Percentiles rank a stretch among this genome's conserved stretches.
phyloP scores from a whole-genome alignment of 2,329 filamentous ascomycete genomes.

The Botrytis aclada region DNA sequence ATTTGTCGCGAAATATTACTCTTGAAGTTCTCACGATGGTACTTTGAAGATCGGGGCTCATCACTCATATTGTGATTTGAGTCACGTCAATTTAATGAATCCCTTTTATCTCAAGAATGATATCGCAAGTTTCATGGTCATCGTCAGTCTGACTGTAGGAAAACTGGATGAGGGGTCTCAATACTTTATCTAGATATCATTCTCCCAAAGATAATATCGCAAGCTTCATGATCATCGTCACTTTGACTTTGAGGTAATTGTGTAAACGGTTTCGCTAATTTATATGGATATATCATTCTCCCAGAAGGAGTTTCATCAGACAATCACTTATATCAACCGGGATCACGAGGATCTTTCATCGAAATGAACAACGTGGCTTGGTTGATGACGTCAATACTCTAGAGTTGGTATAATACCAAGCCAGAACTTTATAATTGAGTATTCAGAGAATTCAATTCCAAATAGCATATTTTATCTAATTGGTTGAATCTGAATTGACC shows the following conservation, averaged over 20 bases:
- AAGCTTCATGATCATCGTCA: background rate
- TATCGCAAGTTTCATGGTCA: background rate
- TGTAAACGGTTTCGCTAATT: background rate
- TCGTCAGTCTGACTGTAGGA: too few relatives aligned
- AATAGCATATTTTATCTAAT: background rate
- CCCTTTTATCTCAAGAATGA: background rate
- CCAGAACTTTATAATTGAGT: background rate
- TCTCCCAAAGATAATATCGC: background rate
- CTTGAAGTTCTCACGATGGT: background rate
- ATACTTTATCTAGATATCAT: too few relatives aligned
- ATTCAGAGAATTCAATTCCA: background rate
- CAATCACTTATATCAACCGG: background rate
- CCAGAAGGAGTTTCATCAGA: background rate
- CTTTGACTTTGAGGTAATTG: fast-evolving
- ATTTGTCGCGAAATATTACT: too few relatives aligned
- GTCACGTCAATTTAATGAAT: background rate
- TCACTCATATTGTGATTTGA: too few relatives aligned
- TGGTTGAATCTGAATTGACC: background rate
- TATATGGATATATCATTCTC: background rate
- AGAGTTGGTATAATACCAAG: background rate
- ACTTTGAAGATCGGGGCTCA: too few relatives aligned
- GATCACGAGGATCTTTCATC: background rate
- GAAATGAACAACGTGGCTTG: background rate
- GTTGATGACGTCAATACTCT: too few relatives aligned
- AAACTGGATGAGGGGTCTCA: too few relatives aligned